A percentile compares a stretch with the other conserved stretches of the same genome.
phyloP scores from a whole-genome alignment of 805 yeast genomes.

The Candida chilensis region DNA sequence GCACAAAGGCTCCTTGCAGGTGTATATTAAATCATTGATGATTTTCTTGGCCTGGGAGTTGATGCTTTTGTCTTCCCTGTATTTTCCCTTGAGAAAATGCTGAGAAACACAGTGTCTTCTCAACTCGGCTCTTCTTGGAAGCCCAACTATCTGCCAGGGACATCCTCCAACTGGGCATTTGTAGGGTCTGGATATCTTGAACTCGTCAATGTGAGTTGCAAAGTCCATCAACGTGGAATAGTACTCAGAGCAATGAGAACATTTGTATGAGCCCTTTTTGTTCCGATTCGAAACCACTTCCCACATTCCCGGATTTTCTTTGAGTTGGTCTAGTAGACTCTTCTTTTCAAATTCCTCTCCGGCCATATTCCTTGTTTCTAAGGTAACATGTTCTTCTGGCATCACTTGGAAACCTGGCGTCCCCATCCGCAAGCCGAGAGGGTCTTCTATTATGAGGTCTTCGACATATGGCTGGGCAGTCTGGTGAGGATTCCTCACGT shows the following conservation, averaged over 20 bases:
- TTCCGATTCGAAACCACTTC: conserved; percentile 15
- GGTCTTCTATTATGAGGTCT: too few species aligned
- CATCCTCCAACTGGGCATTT: conserved; percentile 37
- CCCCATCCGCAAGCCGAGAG: too few species aligned
- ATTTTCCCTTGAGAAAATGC: conserved; percentile 16
- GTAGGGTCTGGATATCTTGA: conserved; percentile 22
- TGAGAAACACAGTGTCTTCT: conserved; percentile 41
- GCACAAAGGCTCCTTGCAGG: conserved; percentile 21
- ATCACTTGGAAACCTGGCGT: too few species aligned
- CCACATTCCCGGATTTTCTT: conserved; percentile 13
- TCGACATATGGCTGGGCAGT: too few species aligned
- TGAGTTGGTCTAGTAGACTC: conserved; percentile 13
- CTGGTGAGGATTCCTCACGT: too few species aligned
- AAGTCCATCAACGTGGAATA: conserved; percentile 26
- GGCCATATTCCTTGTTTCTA: too few species aligned
- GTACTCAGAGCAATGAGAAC: conserved; percentile 34
- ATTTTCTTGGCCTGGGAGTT: neutral
- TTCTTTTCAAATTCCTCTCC: too few species aligned
- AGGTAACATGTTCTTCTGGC: too few species aligned
- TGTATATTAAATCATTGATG: conserved; percentile 3
- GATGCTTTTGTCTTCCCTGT: conserved; percentile 1
- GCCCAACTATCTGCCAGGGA: conserved; percentile 39
- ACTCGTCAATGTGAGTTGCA: conserved; percentile 34
- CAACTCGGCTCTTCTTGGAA: conserved; percentile 38
- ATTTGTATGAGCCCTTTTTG: conserved; percentile 34